phyloP scores from a whole-genome alignment of 495 filamentous ascomycete genomes.

The Zalerion maritima region DNA sequence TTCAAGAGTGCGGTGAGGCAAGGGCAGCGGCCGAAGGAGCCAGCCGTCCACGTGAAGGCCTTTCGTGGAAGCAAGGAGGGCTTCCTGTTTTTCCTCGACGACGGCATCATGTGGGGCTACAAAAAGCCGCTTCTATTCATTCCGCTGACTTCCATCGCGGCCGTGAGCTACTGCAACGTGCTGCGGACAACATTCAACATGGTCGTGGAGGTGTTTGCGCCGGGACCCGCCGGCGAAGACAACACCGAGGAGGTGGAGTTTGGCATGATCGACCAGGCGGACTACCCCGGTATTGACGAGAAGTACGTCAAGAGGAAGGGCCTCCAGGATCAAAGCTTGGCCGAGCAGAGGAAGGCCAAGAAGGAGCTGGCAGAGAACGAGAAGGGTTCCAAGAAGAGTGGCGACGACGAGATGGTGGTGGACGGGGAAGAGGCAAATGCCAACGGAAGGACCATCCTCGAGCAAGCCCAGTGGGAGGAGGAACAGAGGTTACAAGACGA shows the following conservation, averaged over 20 bases:
- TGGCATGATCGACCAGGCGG: conserved; percentile 73
- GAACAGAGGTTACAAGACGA: conserved; percentile 42
- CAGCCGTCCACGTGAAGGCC: conserved; percentile 82
- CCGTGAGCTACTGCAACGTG: conserved; percentile 78
- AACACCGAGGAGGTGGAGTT: conserved; percentile 61
- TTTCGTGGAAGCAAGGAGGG: conserved; percentile 92
- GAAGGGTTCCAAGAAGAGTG: conserved; percentile 36
- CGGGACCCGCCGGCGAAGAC: conserved; percentile 13
- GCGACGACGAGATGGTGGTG: conserved; percentile 44
- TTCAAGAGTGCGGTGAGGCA: conserved; percentile 69
- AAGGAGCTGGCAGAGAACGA: conserved; percentile 31
- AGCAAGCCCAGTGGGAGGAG: conserved; percentile 36
- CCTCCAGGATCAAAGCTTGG: conserved; percentile 84
- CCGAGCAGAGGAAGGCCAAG: conserved; percentile 75
- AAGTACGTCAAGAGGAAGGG: conserved; percentile 63
- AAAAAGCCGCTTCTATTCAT: conserved; percentile 89
- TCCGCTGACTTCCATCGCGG: conserved; percentile 60
- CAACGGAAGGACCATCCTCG: conserved; percentile 46
- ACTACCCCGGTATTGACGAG: conserved; percentile 67
- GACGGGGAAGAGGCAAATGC: conserved; percentile 27
- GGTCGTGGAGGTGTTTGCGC: conserved; percentile 45
- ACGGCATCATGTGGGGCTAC: conserved; percentile 84
- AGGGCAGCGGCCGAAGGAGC: conserved; percentile 76
- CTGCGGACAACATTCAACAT: conserved; percentile 92
- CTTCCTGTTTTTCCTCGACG: conserved; percentile 76